Percentiles rank a stretch among this genome's conserved stretches.
Conservation (phyloP, 345 rosid species). For the Adansonia digitata region DNA sequence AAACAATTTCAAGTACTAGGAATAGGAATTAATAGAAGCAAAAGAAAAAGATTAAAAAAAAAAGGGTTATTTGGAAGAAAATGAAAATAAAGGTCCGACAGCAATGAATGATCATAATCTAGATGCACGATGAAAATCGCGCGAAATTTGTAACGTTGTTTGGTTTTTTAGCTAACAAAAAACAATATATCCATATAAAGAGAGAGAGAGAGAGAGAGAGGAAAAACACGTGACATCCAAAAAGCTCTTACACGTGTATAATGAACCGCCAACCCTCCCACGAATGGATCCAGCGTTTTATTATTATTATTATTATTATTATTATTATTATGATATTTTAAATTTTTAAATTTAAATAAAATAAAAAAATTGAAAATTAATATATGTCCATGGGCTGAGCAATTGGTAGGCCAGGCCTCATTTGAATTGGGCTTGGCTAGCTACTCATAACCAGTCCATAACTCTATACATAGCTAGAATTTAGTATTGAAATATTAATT, state of each 20-base stretch:
- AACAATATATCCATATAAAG: too few species aligned
- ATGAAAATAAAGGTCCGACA: not conserved
- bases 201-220: not conserved
- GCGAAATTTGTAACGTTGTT: conserved; percentile 5
- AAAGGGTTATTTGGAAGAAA: not conserved
- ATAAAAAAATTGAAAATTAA: not conserved
- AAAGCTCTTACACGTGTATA: not conserved
- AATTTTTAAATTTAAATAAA: not conserved
- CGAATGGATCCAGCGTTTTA: too few species aligned
- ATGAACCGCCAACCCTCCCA: too few species aligned
- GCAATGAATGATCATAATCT: not conserved
- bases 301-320: too few species aligned
- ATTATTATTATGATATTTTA: too few species aligned
- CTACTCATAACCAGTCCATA: not conserved
- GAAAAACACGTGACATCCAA: not conserved
- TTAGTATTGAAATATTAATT: not conserved
- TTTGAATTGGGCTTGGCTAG: not conserved
- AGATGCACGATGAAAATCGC: not conserved
- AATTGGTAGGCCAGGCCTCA: not conserved
- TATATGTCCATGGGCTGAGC: not conserved
- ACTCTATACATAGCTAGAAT: not conserved
- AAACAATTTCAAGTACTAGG: not conserved
- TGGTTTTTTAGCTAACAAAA: not conserved
- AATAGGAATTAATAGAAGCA: not conserved
- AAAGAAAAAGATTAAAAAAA: not conserved